These are phyloP conservation scores for Vitis hybrid DNA, from an alignment of 177 flowering plant species.

Conservation along the genomic window DNA sequence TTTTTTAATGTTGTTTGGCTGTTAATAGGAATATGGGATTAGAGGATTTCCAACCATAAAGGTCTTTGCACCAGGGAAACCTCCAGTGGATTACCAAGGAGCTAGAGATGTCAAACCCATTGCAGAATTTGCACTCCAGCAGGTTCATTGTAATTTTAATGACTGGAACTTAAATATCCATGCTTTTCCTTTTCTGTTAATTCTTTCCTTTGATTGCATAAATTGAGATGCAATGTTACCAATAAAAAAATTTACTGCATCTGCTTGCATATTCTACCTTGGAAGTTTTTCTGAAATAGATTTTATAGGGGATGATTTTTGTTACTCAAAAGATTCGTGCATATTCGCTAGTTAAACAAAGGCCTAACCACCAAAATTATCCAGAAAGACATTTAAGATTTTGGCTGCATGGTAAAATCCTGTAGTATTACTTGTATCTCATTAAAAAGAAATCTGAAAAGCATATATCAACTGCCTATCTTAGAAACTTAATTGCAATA, in stretches of 20 bases:
- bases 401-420: too few relatives aligned
- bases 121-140: constrained; percentile 75
- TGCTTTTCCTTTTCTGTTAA: background rate
- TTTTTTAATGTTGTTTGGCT: constrained; percentile 2
- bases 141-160: constrained; percentile 44
- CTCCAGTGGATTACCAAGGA: constrained; percentile 93
- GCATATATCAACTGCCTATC: background rate
- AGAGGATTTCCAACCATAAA: constrained; percentile 95
- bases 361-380: too few relatives aligned
- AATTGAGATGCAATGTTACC: background rate
- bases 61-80: constrained; percentile 90
- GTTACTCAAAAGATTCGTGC: too few relatives aligned
- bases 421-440: too few relatives aligned
- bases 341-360: background rate
- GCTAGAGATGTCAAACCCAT: constrained; percentile 94
- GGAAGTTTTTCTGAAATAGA: too few relatives aligned
- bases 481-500: background rate
- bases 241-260: background rate
- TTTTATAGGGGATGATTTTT: too few relatives aligned
- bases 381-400: background rate
- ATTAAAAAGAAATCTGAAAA: background rate
- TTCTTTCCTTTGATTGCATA: background rate
- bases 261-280: too few relatives aligned
- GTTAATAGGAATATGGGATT: constrained; percentile 82
- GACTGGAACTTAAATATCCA: background rate